Percentiles rank a stretch among this genome's conserved stretches.
Conservation (phyloP, 108 stramenopile species). For the Poteriospumella lacustris region DNA sequence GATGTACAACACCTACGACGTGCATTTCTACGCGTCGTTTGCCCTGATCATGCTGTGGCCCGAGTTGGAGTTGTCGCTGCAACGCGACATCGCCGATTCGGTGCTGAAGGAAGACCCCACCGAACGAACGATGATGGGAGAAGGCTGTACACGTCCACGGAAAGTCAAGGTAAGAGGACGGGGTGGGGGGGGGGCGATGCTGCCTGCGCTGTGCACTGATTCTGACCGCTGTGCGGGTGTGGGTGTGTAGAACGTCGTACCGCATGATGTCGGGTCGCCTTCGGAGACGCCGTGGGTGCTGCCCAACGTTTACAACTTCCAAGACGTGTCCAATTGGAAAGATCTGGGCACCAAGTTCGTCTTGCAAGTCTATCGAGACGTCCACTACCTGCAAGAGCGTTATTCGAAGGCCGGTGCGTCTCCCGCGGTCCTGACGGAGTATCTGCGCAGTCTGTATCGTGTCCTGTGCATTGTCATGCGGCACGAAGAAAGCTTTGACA, state of each 20-base stretch:
- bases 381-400: neutral
- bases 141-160: slow-evolving; percentile 24
- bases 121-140: slow-evolving; percentile 27
- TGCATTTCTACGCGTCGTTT: slow-evolving; percentile 46
- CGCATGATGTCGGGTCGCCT: slow-evolving; percentile 40
- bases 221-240: neutral
- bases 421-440: neutral
- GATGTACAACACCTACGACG: slow-evolving; percentile 52
- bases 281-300: slow-evolving; percentile 31
- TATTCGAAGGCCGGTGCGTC: neutral
- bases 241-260: slow-evolving; percentile 15
- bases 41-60: slow-evolving; percentile 41
- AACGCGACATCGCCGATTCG: slow-evolving; percentile 36
- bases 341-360: slow-evolving; percentile 44
- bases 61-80: slow-evolving; percentile 35
- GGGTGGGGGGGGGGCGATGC: slow-evolving; percentile 19
- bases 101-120: slow-evolving; percentile 29
- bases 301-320: slow-evolving; percentile 42
- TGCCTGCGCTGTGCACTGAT: slow-evolving; percentile 13
- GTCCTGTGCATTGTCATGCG: slow-evolving; percentile 18
- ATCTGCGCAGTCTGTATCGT: slow-evolving; percentile 32
- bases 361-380: slow-evolving; percentile 27
- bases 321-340: slow-evolving; percentile 48
- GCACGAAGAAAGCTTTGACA: slow-evolving; percentile 18
- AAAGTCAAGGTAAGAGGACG: slow-evolving; percentile 31